Evolutionary conservation across 768 basidiomycete species (phyloP), one percentile per base, ranked within the genome.

Genomic region (Boletellus ananas): DNA sequence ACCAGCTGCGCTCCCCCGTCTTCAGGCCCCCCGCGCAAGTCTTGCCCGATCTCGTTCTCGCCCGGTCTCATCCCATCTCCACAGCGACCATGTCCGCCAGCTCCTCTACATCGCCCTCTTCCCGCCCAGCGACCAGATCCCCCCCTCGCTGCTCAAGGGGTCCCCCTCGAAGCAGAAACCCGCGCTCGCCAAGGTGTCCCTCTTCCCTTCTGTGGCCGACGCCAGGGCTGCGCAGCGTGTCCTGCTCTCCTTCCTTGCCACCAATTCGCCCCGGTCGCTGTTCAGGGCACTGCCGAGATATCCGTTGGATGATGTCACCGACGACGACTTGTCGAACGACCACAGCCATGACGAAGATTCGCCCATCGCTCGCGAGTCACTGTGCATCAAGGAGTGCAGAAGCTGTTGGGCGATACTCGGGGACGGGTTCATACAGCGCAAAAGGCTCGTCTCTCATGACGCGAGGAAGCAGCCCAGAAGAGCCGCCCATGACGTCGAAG

Each of bases 41-140:
- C 23, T 31, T 37, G 45, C 37, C 40, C 29, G 25, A 42, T 57
- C 11, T 44, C 39, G 34, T 54, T 50, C 41, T 36, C 45, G 44
- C 29, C 14, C 58, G 45, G 45, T 46, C 43, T 54, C 49, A 61
- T 39, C 51, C 34, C 51, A 31, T 44, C 31, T 29, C 14, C 16
- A 55, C 48, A 87, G 85, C 18, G 70, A 78, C 23, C 86, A 86
- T 57, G 66, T 90, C 41, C 75, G 84, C 34, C 85, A 87, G 47
- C 70, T 87, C 13, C 66, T 88, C 21, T 90, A 81, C 62, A 80
- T 89, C 33, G 74, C 84, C n/a, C 73, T 90, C 18, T 84, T 84
- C 55, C 77, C 84, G 6, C n/a, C 50, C 27, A 17, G 31, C 0
- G 60, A 64, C 43, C 45, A 52, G 27, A 48, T 52, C 14, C 64